Evolutionary conservation across 2,329 filamentous ascomycete species (phyloP).

Genomic region (Aspergillus sergii): DNA sequence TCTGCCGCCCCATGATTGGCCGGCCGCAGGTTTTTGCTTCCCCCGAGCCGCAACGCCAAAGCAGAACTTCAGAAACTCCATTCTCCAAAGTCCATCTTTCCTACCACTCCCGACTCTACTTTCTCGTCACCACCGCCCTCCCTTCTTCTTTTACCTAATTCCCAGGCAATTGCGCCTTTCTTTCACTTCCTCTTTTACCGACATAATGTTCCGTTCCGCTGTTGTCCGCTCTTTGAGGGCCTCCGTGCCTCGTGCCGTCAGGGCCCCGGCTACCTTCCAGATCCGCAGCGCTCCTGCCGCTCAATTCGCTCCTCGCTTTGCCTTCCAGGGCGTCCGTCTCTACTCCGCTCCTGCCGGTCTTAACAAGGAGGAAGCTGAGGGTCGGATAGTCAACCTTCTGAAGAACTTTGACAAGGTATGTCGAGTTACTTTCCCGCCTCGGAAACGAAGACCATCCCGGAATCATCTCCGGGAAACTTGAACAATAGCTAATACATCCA

Average conservation of each 20-base stretch:
- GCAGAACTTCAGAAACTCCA: constrained; percentile 23
- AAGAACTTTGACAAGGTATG: constrained; percentile 96
- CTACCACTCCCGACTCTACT: constrained; percentile 7
- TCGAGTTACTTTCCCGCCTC: constrained; percentile 19
- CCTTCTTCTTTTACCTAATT: constrained; percentile 11
- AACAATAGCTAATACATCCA: constrained; percentile 13
- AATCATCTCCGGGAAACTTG: neutral
- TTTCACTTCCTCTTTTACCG: constrained; percentile 15
- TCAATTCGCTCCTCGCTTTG: constrained; percentile 63
- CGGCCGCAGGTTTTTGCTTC: constrained; percentile 37
- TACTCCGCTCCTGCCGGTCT: constrained; percentile 84
- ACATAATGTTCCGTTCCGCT: constrained; percentile 86
- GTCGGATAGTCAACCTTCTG: constrained; percentile 87
- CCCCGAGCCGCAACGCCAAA: constrained; percentile 29
- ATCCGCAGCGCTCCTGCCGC: constrained; percentile 62
- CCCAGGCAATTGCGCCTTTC: neutral
- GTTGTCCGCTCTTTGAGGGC: constrained; percentile 74
- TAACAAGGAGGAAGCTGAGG: constrained; percentile 81
- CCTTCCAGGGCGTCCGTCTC: constrained; percentile 72
- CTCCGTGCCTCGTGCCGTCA: constrained; percentile 54
- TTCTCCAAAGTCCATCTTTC: constrained; percentile 23
- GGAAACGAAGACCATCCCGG: constrained; percentile 1
- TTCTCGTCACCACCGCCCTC: constrained; percentile 10
- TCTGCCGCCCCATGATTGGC: constrained; percentile 44
- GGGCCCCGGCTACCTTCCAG: constrained; percentile 61